Conservation (phyloP, 768 basidiomycete species). For the Termitomyces sp. region DNA sequence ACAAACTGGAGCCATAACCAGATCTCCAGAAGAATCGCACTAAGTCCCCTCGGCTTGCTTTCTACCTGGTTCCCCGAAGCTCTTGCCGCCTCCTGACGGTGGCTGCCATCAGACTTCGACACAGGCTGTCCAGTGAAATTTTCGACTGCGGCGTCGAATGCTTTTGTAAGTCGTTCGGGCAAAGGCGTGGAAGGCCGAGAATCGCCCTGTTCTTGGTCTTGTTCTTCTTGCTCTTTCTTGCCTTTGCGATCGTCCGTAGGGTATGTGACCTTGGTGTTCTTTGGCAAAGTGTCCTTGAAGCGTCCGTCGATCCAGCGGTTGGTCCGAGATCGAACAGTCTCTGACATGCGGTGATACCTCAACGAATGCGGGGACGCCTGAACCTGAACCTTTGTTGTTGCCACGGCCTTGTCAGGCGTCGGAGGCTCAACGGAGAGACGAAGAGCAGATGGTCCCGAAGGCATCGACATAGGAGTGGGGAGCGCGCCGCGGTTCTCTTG, state of each 20-base stretch:
- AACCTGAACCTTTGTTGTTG: constrained; percentile 3
- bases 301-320: constrained; percentile 54
- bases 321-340: constrained; percentile 54
- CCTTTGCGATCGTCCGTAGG: background rate
- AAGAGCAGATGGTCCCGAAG: constrained; percentile 15
- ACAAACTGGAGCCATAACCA: constrained; percentile 85
- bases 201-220: constrained; percentile 1
- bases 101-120: background rate
- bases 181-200: constrained; percentile 21
- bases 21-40: constrained; percentile 53
- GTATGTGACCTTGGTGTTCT: constrained; percentile 7
- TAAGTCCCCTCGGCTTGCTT: constrained; percentile 20
- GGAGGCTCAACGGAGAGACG: constrained; percentile 37
- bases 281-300: constrained; percentile 27
- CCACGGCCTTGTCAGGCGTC: constrained; percentile 26
- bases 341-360: constrained; percentile 34
- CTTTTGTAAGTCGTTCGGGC: constrained; percentile 34
- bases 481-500: constrained; percentile 8
- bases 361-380: constrained; percentile 19
- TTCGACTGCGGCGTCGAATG: constrained; percentile 41
- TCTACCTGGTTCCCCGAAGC: constrained; percentile 9
- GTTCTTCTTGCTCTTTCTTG: background rate
- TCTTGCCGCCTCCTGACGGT: constrained; percentile 2
- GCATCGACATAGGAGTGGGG: constrained; percentile 13
- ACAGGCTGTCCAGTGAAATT: constrained; percentile 20